Base-by-base conservation (phyloP, 371 early-diverging fungal genomes). In the Mortierella sp. region DNA sequence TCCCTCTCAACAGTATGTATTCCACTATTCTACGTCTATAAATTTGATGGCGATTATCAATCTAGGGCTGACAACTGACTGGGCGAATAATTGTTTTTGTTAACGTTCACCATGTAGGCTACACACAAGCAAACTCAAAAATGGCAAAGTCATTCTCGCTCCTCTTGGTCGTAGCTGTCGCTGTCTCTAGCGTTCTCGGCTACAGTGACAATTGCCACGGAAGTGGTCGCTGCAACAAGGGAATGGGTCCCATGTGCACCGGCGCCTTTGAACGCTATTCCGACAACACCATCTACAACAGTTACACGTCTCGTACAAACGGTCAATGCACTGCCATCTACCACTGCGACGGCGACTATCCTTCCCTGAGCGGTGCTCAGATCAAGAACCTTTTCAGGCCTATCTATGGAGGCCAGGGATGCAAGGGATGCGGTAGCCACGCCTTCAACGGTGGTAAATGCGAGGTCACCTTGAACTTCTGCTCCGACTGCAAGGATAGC, bases 71-170 rank as follows among this genome's bases (percentile, higher is more conserved):
- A n/a, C n/a, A n/a, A n/a, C n/a, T n/a, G n/a, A n/a, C n/a, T n/a
- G n/a, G n/a, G n/a, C n/a, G n/a, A n/a, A n/a, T n/a, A n/a, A n/a
- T n/a, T n/a, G n/a, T n/a, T n/a, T n/a, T n/a, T n/a, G n/a, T n/a
- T n/a, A n/a, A n/a, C n/a, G n/a, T n/a, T n/a, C n/a, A n/a, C n/a
- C n/a, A n/a, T n/a, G n/a, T n/a, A n/a, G n/a, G n/a, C n/a, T n/a
- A n/a, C n/a, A n/a, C n/a, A n/a, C n/a, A n/a, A n/a, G n/a, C n/a
- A n/a, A n/a, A n/a, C n/a, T n/a, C n/a, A n/a, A 34, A 34, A 34
- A 15, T 84, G 83, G 44, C 83, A 84, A 60, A 87, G 57, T 42
- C 60, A 26, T 15, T 59, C 53, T 39, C 43, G 26, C 19, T 50
- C 55, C n/a, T 60, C n/a, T 6, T 55, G 31, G 37, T 54, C 43